Evolutionary conservation across 768 basidiomycete species (phyloP), one percentile per base, ranked within the genome.

Genomic region (Strobilomyces dryophilus): DNA sequence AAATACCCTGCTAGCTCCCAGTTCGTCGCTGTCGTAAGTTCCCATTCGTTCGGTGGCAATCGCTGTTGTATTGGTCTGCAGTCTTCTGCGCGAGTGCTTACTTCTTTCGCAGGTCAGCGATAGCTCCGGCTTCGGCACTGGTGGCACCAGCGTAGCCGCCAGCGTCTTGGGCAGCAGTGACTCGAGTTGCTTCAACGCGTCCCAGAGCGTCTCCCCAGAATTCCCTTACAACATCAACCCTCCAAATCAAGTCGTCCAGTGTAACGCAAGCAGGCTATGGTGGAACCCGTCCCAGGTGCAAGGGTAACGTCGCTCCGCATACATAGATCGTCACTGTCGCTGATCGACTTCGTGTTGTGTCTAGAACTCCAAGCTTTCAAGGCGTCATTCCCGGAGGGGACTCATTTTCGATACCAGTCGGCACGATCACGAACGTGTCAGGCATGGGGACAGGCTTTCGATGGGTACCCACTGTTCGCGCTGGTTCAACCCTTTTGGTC

Each of bases 361-460:
- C 24, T 54, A 87, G 87, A 15, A 79, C 63, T 1, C 76, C 82
- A n/a, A 76, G 66, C 32, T 87, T 89, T 65, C 73, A 81, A 24
- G 87, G 87, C 4, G 74, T 89, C 40, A 90, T 92, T 31, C 90
- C 90, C 1, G 90, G 89, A 1, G 89, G 89, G 12, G 73, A 87
- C 47, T 88, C 88, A 0, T 89, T 91, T 64, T 60, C 73, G 7
- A 79, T 92, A 42, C 85, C 85, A 1, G 55, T 76, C 56, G 74
- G 75, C 12, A 29, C 62, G 3, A 65, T 85, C 20, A 79, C 85
- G 9, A 63, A 74, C 8, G 67, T 76, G 4, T 26, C 62, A 0
- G 52, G 59, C 0, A 63, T 80, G 56, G 85, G 86, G 10, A 79
- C 78, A 8, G 89, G 89, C 1, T 89, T 90, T 58, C 66, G 61